Conservation (phyloP, 73 alveolate species). For the Tetrahymena malaccensis region DNA sequence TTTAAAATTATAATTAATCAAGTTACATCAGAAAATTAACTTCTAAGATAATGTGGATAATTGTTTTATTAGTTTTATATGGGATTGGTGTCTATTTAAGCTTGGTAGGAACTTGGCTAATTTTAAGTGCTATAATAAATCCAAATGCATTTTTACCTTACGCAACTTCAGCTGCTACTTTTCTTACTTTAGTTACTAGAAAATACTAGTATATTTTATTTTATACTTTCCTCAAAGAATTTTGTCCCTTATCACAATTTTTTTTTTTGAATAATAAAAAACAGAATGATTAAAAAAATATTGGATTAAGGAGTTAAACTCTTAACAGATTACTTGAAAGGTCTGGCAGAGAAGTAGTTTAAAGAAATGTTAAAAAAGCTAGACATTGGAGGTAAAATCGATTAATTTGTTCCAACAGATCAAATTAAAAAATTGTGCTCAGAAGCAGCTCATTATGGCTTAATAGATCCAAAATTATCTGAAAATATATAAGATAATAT, state of each 20-base stretch:
- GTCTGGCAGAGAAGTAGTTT: background rate
- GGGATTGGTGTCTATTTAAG: background rate
- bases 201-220: background rate
- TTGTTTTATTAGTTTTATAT: background rate
- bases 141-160: background rate
- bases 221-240: background rate
- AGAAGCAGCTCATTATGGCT: background rate
- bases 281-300: background rate
- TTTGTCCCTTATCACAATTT: too few relatives aligned
- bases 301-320: background rate
- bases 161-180: slow-evolving; percentile 2
- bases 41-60: background rate
- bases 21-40: background rate
- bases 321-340: background rate
- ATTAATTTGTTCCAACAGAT: background rate
- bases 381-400: background rate
- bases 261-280: background rate
- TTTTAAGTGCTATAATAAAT: background rate
- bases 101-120: background rate
- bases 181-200: background rate
- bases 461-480: background rate
- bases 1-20: background rate
- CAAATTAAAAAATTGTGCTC: background rate
- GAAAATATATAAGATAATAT: background rate
- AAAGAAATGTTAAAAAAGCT: background rate